Conservation (phyloP, 345 rosid genomes). For the Mallotus nudiflorus region DNA sequence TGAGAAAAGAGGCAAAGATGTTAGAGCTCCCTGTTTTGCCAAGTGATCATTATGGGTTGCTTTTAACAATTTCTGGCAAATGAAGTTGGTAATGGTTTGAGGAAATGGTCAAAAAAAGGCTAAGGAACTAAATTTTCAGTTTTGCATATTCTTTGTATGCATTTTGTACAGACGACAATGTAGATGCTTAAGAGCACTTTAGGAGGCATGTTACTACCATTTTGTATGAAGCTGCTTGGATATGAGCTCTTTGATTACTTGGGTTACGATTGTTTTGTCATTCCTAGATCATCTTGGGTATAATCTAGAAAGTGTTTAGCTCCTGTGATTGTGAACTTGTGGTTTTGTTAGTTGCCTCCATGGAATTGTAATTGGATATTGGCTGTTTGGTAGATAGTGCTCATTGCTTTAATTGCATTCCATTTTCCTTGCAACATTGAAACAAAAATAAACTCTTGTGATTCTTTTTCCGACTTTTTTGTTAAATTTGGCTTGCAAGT, state of each 20-base stretch:
- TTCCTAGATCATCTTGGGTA: neutral
- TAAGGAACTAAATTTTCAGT: neutral
- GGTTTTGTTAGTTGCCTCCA: too few species aligned
- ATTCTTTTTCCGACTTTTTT: too few species aligned
- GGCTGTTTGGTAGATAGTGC: too few species aligned
- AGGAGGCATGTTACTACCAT: neutral
- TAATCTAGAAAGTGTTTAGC: neutral
- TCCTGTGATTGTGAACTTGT: too few species aligned
- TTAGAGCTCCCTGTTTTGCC: conserved; percentile 91
- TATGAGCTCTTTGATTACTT: neutral
- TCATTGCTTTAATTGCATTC: too few species aligned
- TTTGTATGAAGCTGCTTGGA: conserved; percentile 8
- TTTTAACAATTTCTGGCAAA: conserved; percentile 54
- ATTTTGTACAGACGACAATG: conserved; percentile 24
- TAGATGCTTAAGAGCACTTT: conserved; percentile 3
- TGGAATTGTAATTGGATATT: too few species aligned
- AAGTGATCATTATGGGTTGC: conserved; percentile 93
- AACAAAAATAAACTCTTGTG: too few species aligned
- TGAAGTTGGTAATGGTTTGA: conserved; percentile 16
- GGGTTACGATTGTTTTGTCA: neutral
- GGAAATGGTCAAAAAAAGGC: neutral
- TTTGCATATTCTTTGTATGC: conserved; percentile 2
- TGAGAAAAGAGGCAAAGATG: conserved; percentile 51
- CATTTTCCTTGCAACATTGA: too few species aligned
- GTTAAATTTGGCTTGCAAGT: neutral